phyloP scores from a whole-genome alignment of 495 filamentous ascomycete genomes.

The Recurvomyces mirabilis region DNA sequence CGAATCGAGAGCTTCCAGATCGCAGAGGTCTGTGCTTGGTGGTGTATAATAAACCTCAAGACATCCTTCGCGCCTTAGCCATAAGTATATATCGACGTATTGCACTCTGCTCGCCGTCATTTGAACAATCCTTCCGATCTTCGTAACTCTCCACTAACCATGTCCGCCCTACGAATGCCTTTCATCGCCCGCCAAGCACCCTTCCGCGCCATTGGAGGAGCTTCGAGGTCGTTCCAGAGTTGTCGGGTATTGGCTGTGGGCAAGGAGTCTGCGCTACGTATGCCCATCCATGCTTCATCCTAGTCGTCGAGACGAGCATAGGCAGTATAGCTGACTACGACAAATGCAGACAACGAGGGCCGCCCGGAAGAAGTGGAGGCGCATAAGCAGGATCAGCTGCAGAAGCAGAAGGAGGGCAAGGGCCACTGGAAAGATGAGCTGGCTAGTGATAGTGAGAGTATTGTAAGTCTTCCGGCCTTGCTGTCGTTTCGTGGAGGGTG shows the following conservation, averaged over 20 bases:
- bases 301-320: too few species aligned
- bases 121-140: too few species aligned
- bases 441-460: slow-evolving; percentile 69
- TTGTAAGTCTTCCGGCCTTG: slow-evolving; percentile 37
- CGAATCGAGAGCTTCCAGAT: too few species aligned
- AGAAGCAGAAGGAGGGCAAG: slow-evolving; percentile 61
- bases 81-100: too few species aligned
- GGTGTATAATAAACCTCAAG: too few species aligned
- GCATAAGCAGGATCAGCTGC: slow-evolving; percentile 61
- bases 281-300: too few species aligned
- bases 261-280: slow-evolving; percentile 28
- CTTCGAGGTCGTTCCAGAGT: slow-evolving; percentile 13
- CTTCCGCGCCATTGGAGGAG: slow-evolving; percentile 7
- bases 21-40: too few species aligned
- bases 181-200: slow-evolving; percentile 2
- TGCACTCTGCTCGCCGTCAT: too few species aligned
- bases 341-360: slow-evolving; percentile 26
- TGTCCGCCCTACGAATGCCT: slow-evolving; percentile 6
- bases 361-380: slow-evolving; percentile 43
- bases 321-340: too few species aligned
- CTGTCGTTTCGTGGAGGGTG: not conserved
- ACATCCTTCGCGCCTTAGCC: too few species aligned
- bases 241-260: slow-evolving; percentile 17
- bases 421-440: slow-evolving; percentile 72
- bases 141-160: too few species aligned